phyloP scores from a whole-genome alignment of 2,329 filamentous ascomycete genomes.

The Stemphylium lycopersici region DNA sequence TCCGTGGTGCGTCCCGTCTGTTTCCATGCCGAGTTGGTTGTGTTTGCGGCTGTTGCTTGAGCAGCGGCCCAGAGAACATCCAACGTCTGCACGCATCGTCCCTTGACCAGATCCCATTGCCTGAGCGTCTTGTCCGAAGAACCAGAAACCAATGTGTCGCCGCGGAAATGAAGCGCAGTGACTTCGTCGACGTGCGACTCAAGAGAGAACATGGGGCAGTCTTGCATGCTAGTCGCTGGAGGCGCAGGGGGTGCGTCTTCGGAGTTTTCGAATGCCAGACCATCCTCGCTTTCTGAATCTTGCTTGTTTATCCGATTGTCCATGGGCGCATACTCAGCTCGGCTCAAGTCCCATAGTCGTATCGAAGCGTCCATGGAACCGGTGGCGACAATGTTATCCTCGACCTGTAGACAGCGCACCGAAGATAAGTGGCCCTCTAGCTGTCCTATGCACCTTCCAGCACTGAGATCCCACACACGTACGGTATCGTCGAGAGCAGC shows the following conservation, averaged over 20 bases:
- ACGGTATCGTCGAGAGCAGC: constrained; percentile 92
- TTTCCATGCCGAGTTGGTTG: constrained; percentile 71
- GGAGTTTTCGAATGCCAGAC: constrained; percentile 73
- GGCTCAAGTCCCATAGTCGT: constrained; percentile 90
- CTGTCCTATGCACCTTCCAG: constrained; percentile 87
- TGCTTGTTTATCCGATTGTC: constrained; percentile 59
- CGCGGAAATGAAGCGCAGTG: constrained; percentile 88
- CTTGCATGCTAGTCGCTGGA: constrained; percentile 76
- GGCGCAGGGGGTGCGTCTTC: constrained; percentile 74
- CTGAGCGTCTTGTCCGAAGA: constrained; percentile 96
- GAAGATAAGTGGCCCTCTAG: constrained; percentile 95
- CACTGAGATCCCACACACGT: constrained; percentile 94
- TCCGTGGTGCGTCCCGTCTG: constrained; percentile 70
- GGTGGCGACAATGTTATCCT: constrained; percentile 93
- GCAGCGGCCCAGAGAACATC: constrained; percentile 98
- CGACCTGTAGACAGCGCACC: constrained; percentile 88
- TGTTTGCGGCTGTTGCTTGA: constrained; percentile 71
- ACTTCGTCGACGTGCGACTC: constrained; percentile 93
- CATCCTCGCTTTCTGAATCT: constrained; percentile 56
- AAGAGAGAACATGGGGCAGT: constrained; percentile 87
- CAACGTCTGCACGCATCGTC: constrained; percentile 95
- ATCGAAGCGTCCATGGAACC: constrained; percentile 95
- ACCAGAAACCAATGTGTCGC: constrained; percentile 89
- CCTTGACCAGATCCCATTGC: constrained; percentile 97
- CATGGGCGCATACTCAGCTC: constrained; percentile 79